These are phyloP conservation scores for Fonsecaea erecta DNA, from an alignment of 2,329 filamentous ascomycete genomes.

Conservation along the genomic window DNA sequence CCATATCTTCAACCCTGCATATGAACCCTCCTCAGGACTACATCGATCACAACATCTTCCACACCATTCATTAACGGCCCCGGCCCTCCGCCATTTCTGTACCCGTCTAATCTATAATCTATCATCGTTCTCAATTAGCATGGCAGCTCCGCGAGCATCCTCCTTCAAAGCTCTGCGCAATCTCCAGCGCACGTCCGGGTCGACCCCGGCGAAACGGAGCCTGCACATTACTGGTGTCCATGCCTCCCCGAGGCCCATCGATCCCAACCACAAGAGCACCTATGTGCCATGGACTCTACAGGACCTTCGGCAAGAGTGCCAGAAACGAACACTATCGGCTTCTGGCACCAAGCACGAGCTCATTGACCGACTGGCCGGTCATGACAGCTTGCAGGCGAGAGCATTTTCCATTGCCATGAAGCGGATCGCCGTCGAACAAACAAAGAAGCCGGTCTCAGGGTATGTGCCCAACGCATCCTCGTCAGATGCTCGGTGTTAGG, in stretches of 20 bases:
- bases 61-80: slow-evolving; percentile 34
- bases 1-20: slow-evolving; percentile 4
- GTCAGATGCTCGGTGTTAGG: background rate
- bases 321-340: slow-evolving; percentile 53
- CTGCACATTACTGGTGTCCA: slow-evolving; percentile 66
- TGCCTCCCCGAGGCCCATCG: slow-evolving; percentile 57
- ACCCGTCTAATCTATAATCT: background rate
- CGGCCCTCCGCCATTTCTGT: slow-evolving; percentile 1
- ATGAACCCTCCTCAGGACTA: slow-evolving; percentile 39
- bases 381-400: slow-evolving; percentile 58
- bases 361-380: slow-evolving; percentile 57
- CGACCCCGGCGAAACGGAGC: slow-evolving; percentile 50
- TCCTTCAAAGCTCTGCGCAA: slow-evolving; percentile 52
- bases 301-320: slow-evolving; percentile 58
- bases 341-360: slow-evolving; percentile 58
- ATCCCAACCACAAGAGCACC: slow-evolving; percentile 57
- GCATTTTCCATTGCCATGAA: slow-evolving; percentile 61
- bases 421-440: slow-evolving; percentile 47
- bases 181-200: slow-evolving; percentile 42
- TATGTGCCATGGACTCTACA: slow-evolving; percentile 58
- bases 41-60: slow-evolving; percentile 37
- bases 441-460: slow-evolving; percentile 46
- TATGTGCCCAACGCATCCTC: slow-evolving; percentile 37
- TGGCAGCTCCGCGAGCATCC: slow-evolving; percentile 52
- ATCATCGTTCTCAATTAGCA: slow-evolving; percentile 34